phyloP scores from a whole-genome alignment of 2,329 filamentous ascomycete genomes.

The Exophiala phaeomuriformis region DNA sequence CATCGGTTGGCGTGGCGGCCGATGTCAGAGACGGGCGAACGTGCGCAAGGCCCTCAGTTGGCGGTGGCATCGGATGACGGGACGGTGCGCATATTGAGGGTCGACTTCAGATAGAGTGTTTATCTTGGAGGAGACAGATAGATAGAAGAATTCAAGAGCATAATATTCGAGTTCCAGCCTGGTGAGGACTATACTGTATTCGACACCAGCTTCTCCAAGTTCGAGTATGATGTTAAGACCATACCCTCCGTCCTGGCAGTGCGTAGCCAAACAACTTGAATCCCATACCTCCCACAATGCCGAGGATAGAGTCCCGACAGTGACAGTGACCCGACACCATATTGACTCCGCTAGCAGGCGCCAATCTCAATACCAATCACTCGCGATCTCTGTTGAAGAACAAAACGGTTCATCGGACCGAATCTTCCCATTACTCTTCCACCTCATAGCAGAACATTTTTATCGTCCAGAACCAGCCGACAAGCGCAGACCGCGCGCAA shows the following conservation, averaged over 20 bases:
- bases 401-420: slow-evolving; percentile 13
- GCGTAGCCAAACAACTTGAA: too few species aligned
- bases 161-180: too few species aligned
- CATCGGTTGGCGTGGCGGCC: slow-evolving; percentile 66
- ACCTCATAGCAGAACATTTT: too few species aligned
- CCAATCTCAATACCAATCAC: slow-evolving; percentile 8
- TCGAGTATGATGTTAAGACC: slow-evolving; percentile 6
- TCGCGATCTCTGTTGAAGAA: slow-evolving; percentile 26
- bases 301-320: too few species aligned
- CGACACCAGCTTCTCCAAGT: not conserved
- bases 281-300: too few species aligned
- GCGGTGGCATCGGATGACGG: slow-evolving; percentile 22
- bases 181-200: too few species aligned
- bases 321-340: too few species aligned
- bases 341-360: not conserved
- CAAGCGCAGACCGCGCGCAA: too few species aligned
- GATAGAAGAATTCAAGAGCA: too few species aligned
- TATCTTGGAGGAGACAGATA: too few species aligned
- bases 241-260: not conserved
- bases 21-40: not conserved
- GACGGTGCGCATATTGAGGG: slow-evolving; percentile 31
- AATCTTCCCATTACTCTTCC: too few species aligned
- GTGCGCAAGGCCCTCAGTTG: slow-evolving; percentile 29
- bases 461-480: too few species aligned
- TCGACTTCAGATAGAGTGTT: slow-evolving; percentile 6